Conservation (phyloP, 2,329 filamentous ascomycete genomes). For the Fusarium veterinarium region DNA sequence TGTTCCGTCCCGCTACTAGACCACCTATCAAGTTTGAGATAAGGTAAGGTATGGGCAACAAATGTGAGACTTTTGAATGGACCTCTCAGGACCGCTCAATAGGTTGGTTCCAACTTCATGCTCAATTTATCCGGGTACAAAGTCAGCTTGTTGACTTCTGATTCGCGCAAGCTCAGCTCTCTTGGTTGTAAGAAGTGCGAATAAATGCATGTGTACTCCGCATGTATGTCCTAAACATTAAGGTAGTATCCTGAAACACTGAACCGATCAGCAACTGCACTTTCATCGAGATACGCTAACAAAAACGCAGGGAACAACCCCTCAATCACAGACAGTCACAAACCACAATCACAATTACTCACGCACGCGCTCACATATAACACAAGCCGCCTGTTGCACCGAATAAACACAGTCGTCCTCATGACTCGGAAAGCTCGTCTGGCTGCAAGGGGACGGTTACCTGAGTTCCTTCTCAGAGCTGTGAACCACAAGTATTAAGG, state of each 20-base stretch:
- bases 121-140: constrained; percentile 4
- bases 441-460: constrained; percentile 15
- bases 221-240: constrained; percentile 25
- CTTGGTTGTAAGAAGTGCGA: constrained; percentile 7
- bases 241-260: constrained; percentile 9
- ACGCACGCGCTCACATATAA: neutral
- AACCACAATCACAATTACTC: constrained; percentile 18
- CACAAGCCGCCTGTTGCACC: constrained; percentile 26
- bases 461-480: constrained; percentile 1
- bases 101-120: constrained; percentile 2
- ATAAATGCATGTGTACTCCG: constrained; percentile 18
- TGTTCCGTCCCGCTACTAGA: constrained; percentile 19
- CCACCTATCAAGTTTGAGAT: constrained; percentile 16
- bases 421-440: constrained; percentile 30
- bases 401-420: constrained; percentile 13
- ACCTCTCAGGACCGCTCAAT: constrained; percentile 1
- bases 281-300: constrained; percentile 8
- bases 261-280: constrained; percentile 5
- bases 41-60: constrained; percentile 5
- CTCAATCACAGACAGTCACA: constrained; percentile 10
- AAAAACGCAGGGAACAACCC: constrained; percentile 4
- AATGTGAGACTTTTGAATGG: constrained; percentile 17
- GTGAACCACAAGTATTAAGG: constrained; percentile 17
- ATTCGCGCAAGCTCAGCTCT: constrained; percentile 29
- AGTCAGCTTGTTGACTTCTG: constrained; percentile 15